Base-by-base conservation (phyloP, 2,329 filamentous ascomycete genomes). In the Ampelomyces quisqualis region DNA sequence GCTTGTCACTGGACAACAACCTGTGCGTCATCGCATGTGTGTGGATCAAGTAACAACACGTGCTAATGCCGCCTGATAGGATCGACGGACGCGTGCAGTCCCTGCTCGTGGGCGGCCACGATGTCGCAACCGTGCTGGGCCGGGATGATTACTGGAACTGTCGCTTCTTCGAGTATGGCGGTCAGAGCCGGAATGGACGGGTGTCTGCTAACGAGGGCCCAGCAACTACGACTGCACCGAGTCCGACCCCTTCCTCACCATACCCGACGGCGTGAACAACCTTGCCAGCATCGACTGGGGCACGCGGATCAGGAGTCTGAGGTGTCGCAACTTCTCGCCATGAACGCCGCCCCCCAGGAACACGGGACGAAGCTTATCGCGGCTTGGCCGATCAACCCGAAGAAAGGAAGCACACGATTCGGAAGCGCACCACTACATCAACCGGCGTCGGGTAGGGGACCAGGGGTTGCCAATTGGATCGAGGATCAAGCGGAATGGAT, bases 41-140 rank as follows among this genome's bases (percentile, higher is more conserved):
- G 13, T 10, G 17, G 17, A 10, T 5, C 6, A 11, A 11, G 28
- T 5, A 15, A n/a, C 8, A 11, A 19, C 7, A 10, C 3, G 7
- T 18, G 29, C 29, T 31, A 20, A 31, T 31, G 29, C 10, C 15
- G 17, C 3, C n/a, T 13, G 10, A 33, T 13, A 65, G 63, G 23
- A 66, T 67, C 39, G 64, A 67, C 38, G 62, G 62, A 21, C 53
- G 51, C 7, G 58, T 65, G 14, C 57, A 61, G 19, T 63, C 58
- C 2, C 47, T 65, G 11, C 43, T 67, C 1, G 51, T 67, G 8
- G 64, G 64, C 15, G 64, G 62, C 1, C 57, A 57, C 23, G 55
- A 64, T 31, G 54, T 64, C 8, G 26, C 35, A 2, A 32, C 44
- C 3, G 64, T 67, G 20, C 34, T 60, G 23, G 43, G 23, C 11